phyloP scores from a whole-genome alignment of 441 rosid species.

The Mallotus japonicus region DNA sequence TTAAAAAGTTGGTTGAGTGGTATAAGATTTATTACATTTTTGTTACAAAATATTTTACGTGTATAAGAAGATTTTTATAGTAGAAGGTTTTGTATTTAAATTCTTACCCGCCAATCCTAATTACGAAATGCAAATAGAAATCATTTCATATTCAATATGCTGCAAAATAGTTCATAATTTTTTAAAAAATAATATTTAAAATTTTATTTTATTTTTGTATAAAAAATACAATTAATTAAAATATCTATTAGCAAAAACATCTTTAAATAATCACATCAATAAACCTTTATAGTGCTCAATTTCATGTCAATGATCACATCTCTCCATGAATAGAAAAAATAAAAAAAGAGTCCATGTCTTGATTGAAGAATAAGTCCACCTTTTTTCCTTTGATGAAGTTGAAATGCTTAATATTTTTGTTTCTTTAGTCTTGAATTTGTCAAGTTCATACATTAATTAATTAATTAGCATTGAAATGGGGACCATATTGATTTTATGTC shows the following conservation, averaged over 20 bases:
- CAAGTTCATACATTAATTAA: not conserved
- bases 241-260: not conserved
- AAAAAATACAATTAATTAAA: too few relatives aligned
- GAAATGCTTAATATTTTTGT: not conserved
- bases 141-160: too few relatives aligned
- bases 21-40: too few relatives aligned
- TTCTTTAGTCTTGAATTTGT: not conserved
- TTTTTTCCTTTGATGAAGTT: not conserved
- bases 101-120: not conserved
- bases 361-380: slow-evolving; percentile 1
- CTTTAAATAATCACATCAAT: not conserved
- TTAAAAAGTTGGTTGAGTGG: not conserved
- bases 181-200: too few relatives aligned
- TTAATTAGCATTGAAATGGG: slow-evolving; percentile 17
- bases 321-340: not conserved
- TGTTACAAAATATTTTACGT: too few relatives aligned
- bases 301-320: not conserved
- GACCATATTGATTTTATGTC: slow-evolving; percentile 16
- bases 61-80: too few relatives aligned
- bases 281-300: not conserved
- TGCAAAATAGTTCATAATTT: too few relatives aligned
- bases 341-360: slow-evolving; percentile 5
- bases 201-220: too few relatives aligned
- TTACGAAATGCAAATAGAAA: too few relatives aligned
- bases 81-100: too few relatives aligned